Evolutionary conservation across 768 basidiomycete species (phyloP).

Genomic region (Suillus fuscotomentosus): DNA sequence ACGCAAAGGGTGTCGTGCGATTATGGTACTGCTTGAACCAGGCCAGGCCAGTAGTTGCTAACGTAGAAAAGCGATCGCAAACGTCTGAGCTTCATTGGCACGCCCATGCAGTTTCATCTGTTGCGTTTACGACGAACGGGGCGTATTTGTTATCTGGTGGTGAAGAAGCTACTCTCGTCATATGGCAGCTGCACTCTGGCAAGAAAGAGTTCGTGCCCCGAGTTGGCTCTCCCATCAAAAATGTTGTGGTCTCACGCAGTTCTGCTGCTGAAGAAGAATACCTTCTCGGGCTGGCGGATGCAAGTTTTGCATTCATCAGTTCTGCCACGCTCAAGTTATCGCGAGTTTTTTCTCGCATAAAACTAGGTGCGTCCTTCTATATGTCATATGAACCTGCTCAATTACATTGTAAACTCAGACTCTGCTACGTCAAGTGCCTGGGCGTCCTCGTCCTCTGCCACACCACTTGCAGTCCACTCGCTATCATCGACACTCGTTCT

Average conservation of each 20-base stretch:
- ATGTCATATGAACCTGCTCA: background rate
- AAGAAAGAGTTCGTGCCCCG: constrained; percentile 92
- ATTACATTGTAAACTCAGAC: constrained; percentile 26
- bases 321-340: constrained; percentile 71
- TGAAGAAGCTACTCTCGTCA: constrained; percentile 93
- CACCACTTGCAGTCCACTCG: constrained; percentile 77
- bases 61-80: constrained; percentile 77
- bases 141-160: constrained; percentile 93
- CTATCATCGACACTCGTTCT: constrained; percentile 76
- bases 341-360: constrained; percentile 72
- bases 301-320: constrained; percentile 73
- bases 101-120: constrained; percentile 85
- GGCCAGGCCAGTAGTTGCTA: constrained; percentile 47
- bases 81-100: constrained; percentile 95
- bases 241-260: constrained; percentile 57
- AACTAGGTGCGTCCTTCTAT: constrained; percentile 54
- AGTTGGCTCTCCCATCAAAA: constrained; percentile 82
- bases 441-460: constrained; percentile 38
- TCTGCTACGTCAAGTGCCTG: constrained; percentile 31
- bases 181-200: constrained; percentile 91
- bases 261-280: constrained; percentile 76
- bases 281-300: constrained; percentile 78
- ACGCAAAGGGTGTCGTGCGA: constrained; percentile 78
- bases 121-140: constrained; percentile 88
- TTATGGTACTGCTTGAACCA: constrained; percentile 92